These are phyloP conservation scores for Pythium plurisporium DNA, from an alignment of 352 stramenopile genomes.

Conservation along the genomic window DNA sequence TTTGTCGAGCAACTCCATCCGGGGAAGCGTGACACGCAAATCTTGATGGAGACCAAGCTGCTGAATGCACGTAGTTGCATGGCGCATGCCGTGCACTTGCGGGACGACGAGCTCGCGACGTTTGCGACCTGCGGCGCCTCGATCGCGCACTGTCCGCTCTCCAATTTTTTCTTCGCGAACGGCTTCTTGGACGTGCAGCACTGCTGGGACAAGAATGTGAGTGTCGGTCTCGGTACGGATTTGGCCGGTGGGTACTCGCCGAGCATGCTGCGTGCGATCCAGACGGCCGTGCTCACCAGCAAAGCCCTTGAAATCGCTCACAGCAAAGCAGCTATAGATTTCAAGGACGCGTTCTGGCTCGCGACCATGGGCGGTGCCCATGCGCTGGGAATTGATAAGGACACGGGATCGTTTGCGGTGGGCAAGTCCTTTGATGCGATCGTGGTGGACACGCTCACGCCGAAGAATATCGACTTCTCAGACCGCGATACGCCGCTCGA, in stretches of 20 bases:
- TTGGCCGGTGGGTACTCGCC: slow-evolving; percentile 88
- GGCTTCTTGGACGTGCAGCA: slow-evolving; percentile 60
- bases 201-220: slow-evolving; percentile 35
- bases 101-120: slow-evolving; percentile 49
- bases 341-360: slow-evolving; percentile 83
- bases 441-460: slow-evolving; percentile 47
- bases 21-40: slow-evolving; percentile 52
- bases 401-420: slow-evolving; percentile 72
- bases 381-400: slow-evolving; percentile 57
- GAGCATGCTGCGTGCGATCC: slow-evolving; percentile 84
- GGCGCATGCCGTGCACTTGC: slow-evolving; percentile 84
- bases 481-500: slow-evolving; percentile 36
- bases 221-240: slow-evolving; percentile 85
- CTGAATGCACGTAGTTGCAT: slow-evolving; percentile 73
- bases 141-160: slow-evolving; percentile 88
- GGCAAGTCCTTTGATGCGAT: slow-evolving; percentile 87
- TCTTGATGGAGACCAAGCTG: slow-evolving; percentile 67
- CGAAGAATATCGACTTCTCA: slow-evolving; percentile 52
- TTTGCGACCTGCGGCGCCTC: slow-evolving; percentile 47
- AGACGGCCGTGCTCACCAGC: slow-evolving; percentile 76
- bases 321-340: slow-evolving; percentile 29
- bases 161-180: slow-evolving; percentile 89
- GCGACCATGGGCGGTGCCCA: slow-evolving; percentile 83
- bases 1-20: slow-evolving; percentile 71
- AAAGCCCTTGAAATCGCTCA: slow-evolving; percentile 44